phyloP scores from a whole-genome alignment of 257 asterid species.

The Przewalskia tangutica region DNA sequence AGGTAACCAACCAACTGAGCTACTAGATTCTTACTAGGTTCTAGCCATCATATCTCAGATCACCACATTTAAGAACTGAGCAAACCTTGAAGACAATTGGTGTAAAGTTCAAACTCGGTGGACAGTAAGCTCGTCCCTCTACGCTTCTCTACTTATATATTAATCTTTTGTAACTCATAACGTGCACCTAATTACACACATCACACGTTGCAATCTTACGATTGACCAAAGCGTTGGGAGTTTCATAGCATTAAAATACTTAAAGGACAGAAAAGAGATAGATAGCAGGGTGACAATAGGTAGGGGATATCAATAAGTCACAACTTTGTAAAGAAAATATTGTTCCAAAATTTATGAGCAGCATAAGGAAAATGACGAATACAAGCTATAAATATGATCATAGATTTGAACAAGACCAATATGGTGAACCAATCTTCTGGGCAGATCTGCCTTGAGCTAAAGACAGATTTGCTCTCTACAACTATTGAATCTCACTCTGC shows the following conservation, averaged over 20 bases:
- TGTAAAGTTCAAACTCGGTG: neutral
- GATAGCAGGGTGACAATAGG: neutral
- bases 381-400: conserved; percentile 6
- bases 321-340: neutral
- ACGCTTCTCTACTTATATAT: neutral
- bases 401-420: neutral
- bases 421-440: neutral
- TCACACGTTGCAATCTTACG: neutral
- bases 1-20: too few species aligned
- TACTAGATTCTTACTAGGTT: too few species aligned
- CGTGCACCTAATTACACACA: neutral
- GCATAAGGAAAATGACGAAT: neutral
- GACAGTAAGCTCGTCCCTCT: neutral
- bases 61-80: neutral
- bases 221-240: neutral
- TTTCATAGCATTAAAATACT: neutral
- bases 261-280: neutral
- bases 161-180: neutral
- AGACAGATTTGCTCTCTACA: neutral
- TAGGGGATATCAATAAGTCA: neutral
- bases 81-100: neutral
- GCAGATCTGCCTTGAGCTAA: neutral
- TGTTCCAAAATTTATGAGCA: conserved; percentile 8
- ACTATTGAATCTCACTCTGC: neutral
- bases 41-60: neutral